Evolutionary conservation across 352 stramenopile species (phyloP).

Genomic region (Globisporangium nunn): DNA sequence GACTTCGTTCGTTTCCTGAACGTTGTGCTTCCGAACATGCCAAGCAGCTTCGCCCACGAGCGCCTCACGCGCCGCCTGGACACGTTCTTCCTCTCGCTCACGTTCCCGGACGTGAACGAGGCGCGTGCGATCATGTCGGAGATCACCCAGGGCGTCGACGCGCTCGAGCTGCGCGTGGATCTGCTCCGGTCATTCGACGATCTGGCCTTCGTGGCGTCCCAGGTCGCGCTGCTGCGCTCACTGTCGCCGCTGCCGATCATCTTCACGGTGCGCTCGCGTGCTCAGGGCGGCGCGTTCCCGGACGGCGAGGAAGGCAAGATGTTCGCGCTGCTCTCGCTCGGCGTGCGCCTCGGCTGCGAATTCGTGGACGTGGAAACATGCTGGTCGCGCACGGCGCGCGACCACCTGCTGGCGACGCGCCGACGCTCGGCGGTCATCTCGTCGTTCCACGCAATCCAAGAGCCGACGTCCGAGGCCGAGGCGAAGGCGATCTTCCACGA

Average conservation of each 20-base stretch:
- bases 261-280: conserved; percentile 93
- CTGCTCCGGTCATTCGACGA: conserved; percentile 62
- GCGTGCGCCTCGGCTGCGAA: conserved; percentile 91
- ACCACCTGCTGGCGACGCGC: conserved; percentile 33
- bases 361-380: conserved; percentile 95
- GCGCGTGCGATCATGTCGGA: conserved; percentile 36
- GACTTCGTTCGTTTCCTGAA: conserved; percentile 71
- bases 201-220: conserved; percentile 54
- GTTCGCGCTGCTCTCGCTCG: conserved; percentile 85
- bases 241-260: conserved; percentile 93
- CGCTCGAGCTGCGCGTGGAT: conserved; percentile 95
- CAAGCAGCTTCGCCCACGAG: conserved; percentile 43
- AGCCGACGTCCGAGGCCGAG: conserved; percentile 38
- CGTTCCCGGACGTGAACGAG: conserved; percentile 52
- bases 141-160: conserved; percentile 86
- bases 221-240: conserved; percentile 72
- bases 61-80: conserved; percentile 31
- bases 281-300: conserved; percentile 93
- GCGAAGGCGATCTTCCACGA: conserved; percentile 52
- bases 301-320: conserved; percentile 85
- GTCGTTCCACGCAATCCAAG: conserved; percentile 68
- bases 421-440: conserved; percentile 60
- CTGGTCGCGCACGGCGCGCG: conserved; percentile 65
- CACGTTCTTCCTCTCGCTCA: conserved; percentile 80
- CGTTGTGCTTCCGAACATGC: conserved; percentile 41